Evolutionary conservation across 768 basidiomycete species (phyloP), one percentile per base, ranked within the genome.

Genomic region (Astraeus odoratus): DNA sequence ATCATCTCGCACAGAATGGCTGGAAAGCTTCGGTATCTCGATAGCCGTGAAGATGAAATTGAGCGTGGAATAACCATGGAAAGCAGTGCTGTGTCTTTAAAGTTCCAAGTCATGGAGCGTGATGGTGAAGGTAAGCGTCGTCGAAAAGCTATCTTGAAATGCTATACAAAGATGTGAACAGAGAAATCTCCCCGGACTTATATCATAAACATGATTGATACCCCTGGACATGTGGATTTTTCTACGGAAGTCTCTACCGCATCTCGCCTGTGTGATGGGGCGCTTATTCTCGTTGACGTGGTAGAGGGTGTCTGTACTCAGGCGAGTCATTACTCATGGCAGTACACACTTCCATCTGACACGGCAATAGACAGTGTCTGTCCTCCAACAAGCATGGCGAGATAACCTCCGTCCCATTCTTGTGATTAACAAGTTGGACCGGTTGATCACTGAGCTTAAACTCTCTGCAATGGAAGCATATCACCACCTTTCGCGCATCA

Each of bases 31-130:
- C 75, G 96, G 43, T 99, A 95, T 62, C 71, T 98, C 43, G 96
- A 99, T 60, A 90, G 86, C 47, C 75, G 96, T 52, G 93, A 97
- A 60, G 96, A 98, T 56, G 96, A 99, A 58, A 94, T 97, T 57
- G 85, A 98, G 66, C 72, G 96, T 40, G 96, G 96, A 2, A 99
- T 99, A 49, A 98, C 96, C 0, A 98, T 99, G 96, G 94, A 99
- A 66, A 91, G 89, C 52, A 93, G 89, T 61, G 94, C 96, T 0
- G 86, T 98, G 5, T 92, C 88, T 4, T 69, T 97, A 43, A 77
- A 80, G 50, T 99, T 96, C 57, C 84, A 87, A 51, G 87, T 90
- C 45, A 74, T 80, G 67, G 81, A 81, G 29, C 71, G 69, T 42
- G 63, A 59, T 29, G 54, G 74, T 29, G 81, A 75, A 65, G 81